phyloP scores from a whole-genome alignment of 345 rosid genomes.

The Acer negundo region DNA sequence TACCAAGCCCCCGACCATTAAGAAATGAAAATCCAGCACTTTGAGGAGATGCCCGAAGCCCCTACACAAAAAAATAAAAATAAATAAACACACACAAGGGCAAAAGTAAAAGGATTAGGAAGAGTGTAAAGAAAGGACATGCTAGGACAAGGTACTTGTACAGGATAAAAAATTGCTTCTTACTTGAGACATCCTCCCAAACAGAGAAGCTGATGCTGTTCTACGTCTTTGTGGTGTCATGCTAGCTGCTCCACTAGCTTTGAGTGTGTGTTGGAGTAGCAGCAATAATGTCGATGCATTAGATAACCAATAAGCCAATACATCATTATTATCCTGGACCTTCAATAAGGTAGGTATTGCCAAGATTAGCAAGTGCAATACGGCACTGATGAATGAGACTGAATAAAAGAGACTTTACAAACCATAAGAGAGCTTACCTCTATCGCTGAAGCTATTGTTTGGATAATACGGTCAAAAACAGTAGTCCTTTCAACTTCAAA shows the following conservation, averaged over 20 bases:
- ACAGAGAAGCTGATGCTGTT: constrained; percentile 82
- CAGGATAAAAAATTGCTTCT: constrained; percentile 26
- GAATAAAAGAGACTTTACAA: background rate
- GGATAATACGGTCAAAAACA: constrained; percentile 95
- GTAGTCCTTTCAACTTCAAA: constrained; percentile 96
- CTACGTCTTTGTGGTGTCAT: constrained; percentile 97
- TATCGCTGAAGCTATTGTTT: constrained; percentile 85
- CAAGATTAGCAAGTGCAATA: constrained; percentile 26
- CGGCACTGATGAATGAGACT: background rate
- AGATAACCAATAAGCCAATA: constrained; percentile 92
- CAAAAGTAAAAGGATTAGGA: constrained; percentile 16
- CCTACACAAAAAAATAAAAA: constrained; percentile 34
- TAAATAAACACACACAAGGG: constrained; percentile 24
- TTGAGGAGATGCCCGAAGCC: constrained; percentile 86
- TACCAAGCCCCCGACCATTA: constrained; percentile 67
- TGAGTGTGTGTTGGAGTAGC: constrained; percentile 92
- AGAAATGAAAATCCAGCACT: constrained; percentile 83
- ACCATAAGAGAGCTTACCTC: constrained; percentile 51
- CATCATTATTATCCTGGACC: constrained; percentile 83
- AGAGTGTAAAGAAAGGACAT: constrained; percentile 7
- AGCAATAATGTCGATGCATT: constrained; percentile 85
- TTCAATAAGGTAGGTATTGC: constrained; percentile 37
- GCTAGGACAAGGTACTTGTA: constrained; percentile 9
- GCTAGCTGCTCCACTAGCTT: constrained; percentile 98
- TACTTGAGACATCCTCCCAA: constrained; percentile 99